Base-by-base conservation (phyloP, 208 protist genomes). In the Porcisia deanei region DNA sequence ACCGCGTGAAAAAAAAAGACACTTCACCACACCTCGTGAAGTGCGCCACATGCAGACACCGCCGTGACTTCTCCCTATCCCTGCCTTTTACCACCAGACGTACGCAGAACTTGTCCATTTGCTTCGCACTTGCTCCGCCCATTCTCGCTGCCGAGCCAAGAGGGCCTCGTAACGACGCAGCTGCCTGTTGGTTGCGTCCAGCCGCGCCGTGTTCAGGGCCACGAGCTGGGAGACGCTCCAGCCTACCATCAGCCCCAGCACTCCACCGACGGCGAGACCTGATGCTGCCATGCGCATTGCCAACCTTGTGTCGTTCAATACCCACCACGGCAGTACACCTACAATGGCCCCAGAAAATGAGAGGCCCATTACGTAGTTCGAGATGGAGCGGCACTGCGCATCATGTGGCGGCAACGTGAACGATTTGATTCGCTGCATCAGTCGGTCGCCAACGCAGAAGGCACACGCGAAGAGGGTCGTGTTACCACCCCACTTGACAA, bases 401-500 rank as follows among this genome's bases (percentile, higher is more conserved):
- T 94, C 92, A 80, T 94, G 91, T 25, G 81, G 57, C 7, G 93
- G 89, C 34, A 90, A 75, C 16, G 83, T 82, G 55, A 67, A 43
- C 18, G 75, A 76, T 82, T 95, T 95, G 20, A 86, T 71, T 7
- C 67, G 4, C 45, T 70, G 79, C 67, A 86, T 88, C 43, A 88
- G 58, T 16, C 93, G 81, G 77, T 97, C 93, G 10, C 93, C 93
- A 14, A 88, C 39, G 73, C 86, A 94, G 66, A 97, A 97, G 30
- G 91, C 91, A 18, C 68, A 58, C 30, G 88, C 82, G 63, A 94
- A 87, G 8, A 94, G 70, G 12, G 83, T 70, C 47, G 77, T 87
- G 79, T 95, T 97, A 22, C 93, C 93, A 30, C 88, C 91, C 91
- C 93, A 97, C 82, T 97, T 97, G 6, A 97, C 78, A 14, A 93